Conservation (phyloP, 2,329 filamentous ascomycete species). For the Xylaria sp. region DNA sequence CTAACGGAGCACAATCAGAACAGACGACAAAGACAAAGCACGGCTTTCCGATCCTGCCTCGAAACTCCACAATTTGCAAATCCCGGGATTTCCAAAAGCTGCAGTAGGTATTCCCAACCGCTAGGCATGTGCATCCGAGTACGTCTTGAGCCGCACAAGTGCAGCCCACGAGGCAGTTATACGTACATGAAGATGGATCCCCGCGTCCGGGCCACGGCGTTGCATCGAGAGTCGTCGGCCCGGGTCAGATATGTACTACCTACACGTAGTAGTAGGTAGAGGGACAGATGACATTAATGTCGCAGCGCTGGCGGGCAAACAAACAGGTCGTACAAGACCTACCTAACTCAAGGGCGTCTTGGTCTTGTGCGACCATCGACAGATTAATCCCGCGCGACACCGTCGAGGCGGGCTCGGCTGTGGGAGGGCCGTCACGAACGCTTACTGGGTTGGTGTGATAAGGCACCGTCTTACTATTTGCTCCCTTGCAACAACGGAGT, state of each 20-base stretch:
- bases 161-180: no score
- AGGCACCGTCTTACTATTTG: not conserved
- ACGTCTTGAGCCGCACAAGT: not conserved
- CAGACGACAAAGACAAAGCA: no score
- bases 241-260: not conserved
- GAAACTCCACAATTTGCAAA: no score
- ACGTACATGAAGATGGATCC: not conserved
- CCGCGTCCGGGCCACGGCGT: not conserved
- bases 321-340: not conserved
- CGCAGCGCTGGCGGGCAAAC: not conserved
- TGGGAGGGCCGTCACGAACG: not conserved
- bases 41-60: no score
- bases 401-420: conserved; percentile 4
- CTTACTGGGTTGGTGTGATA: not conserved
- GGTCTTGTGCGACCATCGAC: conserved; percentile 13
- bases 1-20: no score
- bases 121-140: not conserved
- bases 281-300: not conserved
- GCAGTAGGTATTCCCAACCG: not conserved
- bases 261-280: not conserved
- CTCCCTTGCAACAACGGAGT: no score
- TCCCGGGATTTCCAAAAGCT: no score
- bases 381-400: conserved; percentile 2
- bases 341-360: not conserved
- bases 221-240: not conserved